A percentile compares a stretch with the other conserved stretches of the same genome.
These are phyloP conservation scores for Vararia minispora DNA, from an alignment of 768 basidiomycete species.

Conservation along the genomic window DNA sequence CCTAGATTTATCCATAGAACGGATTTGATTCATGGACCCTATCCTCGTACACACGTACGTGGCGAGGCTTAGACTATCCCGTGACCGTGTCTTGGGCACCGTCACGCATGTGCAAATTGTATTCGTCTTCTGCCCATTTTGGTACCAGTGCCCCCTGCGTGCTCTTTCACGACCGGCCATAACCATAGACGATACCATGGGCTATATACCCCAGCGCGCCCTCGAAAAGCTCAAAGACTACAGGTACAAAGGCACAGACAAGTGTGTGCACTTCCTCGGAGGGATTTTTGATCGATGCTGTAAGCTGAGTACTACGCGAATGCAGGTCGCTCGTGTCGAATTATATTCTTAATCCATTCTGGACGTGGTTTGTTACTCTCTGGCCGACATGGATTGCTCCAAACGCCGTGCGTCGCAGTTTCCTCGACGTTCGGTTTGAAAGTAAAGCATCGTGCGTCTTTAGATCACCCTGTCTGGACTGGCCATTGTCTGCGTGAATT, in stretches of 20 bases:
- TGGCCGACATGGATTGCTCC: slow-evolving; percentile 83
- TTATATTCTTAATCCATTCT: slow-evolving; percentile 74
- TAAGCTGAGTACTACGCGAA: not conserved
- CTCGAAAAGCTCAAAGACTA: slow-evolving; percentile 70
- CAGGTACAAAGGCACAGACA: slow-evolving; percentile 72
- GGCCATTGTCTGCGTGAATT: slow-evolving; percentile 71
- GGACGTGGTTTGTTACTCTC: slow-evolving; percentile 84
- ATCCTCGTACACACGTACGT: too few relatives aligned
- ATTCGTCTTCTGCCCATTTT: not conserved
- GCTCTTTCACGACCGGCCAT: not conserved
- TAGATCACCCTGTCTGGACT: slow-evolving; percentile 90
- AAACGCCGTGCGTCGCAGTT: slow-evolving; percentile 55
- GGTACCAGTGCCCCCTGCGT: not conserved
- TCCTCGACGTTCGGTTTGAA: not conserved
- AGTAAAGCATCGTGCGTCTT: slow-evolving; percentile 1
- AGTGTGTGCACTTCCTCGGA: slow-evolving; percentile 32
- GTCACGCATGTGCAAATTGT: too few relatives aligned
- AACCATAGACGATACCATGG: slow-evolving; percentile 27
- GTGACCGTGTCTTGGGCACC: too few relatives aligned
- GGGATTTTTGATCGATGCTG: not conserved
- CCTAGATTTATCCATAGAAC: too few relatives aligned
- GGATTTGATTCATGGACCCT: too few relatives aligned
- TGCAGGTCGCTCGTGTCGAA: slow-evolving; percentile 63
- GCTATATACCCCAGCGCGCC: slow-evolving; percentile 54
- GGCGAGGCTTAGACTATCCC: too few relatives aligned